Evolutionary conservation across 345 rosid species (phyloP).

Genomic region (Arabidopsis thaliana): DNA sequence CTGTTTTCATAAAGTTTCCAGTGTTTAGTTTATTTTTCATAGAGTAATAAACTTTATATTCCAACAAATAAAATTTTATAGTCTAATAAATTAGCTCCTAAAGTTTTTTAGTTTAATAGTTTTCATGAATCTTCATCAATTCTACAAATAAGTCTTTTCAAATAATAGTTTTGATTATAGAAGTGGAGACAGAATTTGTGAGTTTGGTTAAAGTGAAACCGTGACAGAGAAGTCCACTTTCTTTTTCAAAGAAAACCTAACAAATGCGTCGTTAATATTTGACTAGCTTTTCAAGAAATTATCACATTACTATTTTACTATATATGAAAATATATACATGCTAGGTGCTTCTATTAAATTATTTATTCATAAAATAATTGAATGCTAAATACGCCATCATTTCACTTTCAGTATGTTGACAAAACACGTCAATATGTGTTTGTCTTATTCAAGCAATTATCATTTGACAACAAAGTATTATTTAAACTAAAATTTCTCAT

Average conservation of each 20-base stretch:
- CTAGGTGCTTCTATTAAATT: background rate
- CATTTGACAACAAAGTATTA: background rate
- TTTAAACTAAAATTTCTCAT: background rate
- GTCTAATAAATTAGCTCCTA: no score
- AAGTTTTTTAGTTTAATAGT: no score
- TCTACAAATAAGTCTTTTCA: background rate
- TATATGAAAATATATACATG: background rate
- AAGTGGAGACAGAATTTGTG: background rate
- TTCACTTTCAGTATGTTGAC: constrained; percentile 13
- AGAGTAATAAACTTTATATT: background rate
- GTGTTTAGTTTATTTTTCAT: constrained; percentile 12
- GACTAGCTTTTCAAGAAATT: constrained; percentile 10
- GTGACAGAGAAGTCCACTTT: constrained; percentile 34
- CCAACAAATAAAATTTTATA: background rate
- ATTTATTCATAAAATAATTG: background rate
- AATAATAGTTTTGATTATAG: constrained; percentile 4
- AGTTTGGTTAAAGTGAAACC: constrained; percentile 28
- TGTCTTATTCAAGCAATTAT: background rate
- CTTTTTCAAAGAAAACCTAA: constrained; percentile 25
- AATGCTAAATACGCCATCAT: constrained; percentile 23
- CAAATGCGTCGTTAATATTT: constrained; percentile 30
- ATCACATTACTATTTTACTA: background rate
- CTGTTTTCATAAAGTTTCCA: constrained; percentile 45
- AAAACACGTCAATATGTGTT: constrained; percentile 18
- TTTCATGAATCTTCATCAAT: constrained; percentile 20